Percentiles rank a stretch among this genome's conserved stretches.
These are phyloP conservation scores for Phyllosticta citriasiana DNA, from an alignment of 2,329 filamentous ascomycete species.

Conservation along the genomic window DNA sequence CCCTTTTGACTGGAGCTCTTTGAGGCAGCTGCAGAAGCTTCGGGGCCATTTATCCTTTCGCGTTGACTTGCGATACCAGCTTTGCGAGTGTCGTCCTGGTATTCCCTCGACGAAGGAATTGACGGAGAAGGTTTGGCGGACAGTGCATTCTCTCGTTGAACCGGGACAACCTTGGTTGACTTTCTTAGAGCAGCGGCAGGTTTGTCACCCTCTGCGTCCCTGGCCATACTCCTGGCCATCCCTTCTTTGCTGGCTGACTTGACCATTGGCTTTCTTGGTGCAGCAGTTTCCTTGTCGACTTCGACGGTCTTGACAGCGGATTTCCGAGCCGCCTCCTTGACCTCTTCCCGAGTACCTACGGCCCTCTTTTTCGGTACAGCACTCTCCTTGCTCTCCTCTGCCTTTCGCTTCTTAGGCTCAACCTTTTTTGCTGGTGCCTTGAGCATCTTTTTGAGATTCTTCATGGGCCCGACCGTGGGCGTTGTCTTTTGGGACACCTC, in stretches of 20 bases:
- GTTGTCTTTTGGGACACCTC: constrained; percentile 17
- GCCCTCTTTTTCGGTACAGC: constrained; percentile 17
- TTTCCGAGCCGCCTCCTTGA: constrained; percentile 14
- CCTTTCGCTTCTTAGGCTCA: constrained; percentile 39
- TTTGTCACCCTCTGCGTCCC: background rate
- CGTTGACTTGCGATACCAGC: background rate
- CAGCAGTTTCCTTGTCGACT: background rate
- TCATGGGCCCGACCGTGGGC: background rate
- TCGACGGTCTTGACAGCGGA: background rate
- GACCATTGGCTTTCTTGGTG: constrained; percentile 22
- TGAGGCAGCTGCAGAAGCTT: constrained; percentile 19
- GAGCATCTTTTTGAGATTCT: constrained; percentile 7
- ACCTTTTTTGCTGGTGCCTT: constrained; percentile 32
- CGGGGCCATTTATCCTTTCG: background rate
- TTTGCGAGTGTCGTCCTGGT: background rate
- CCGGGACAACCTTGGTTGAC: background rate
- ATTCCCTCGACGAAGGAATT: background rate
- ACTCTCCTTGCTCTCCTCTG: constrained; percentile 21
- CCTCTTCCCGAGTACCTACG: constrained; percentile 19
- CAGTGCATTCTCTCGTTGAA: background rate
- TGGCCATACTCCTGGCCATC: background rate
- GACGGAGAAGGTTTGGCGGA: background rate
- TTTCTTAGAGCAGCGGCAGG: background rate
- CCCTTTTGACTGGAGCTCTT: background rate
- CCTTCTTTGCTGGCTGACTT: constrained; percentile 38